Evolutionary conservation across 176 grass and related monocot genomes (phyloP).

Genomic region (Eragrostis nindensis): DNA sequence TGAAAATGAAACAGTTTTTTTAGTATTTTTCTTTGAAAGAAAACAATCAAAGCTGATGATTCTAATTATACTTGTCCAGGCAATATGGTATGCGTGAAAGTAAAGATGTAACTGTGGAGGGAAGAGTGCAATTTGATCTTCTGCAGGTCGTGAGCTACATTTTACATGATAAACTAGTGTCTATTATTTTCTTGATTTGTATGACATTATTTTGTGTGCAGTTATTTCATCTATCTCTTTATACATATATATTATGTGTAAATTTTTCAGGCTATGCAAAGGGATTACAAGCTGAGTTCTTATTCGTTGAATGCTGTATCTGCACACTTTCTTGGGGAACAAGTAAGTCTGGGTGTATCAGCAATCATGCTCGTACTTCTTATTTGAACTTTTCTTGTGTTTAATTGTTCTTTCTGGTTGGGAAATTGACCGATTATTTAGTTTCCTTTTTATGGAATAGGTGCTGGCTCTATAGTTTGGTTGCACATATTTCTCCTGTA

Average conservation of each 20-base stretch:
- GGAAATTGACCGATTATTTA: neutral
- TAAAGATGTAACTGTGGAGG: conserved; percentile 95
- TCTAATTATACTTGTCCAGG: conserved; percentile 52
- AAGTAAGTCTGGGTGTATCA: conserved; percentile 64
- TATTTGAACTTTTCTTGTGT: conserved; percentile 24
- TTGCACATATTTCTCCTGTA: neutral
- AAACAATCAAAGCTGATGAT: conserved; percentile 16
- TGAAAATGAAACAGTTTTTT: too few species aligned
- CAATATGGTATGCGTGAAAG: conserved; percentile 94
- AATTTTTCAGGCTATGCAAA: conserved; percentile 81
- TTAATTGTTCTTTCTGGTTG: conserved; percentile 1
- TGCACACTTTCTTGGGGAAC: conserved; percentile 93
- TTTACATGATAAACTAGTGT: conserved; percentile 12
- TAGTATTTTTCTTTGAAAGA: too few species aligned
- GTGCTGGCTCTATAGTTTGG: conserved; percentile 2
- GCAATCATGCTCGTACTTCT: neutral
- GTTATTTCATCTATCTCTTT: conserved; percentile 35
- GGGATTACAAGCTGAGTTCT: conserved; percentile 98
- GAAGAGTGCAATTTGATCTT: conserved; percentile 98
- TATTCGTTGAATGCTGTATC: conserved; percentile 99
- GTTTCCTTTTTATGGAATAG: neutral
- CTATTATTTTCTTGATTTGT: conserved; percentile 8
- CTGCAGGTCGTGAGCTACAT: conserved; percentile 73
- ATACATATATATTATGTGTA: conserved; percentile 36
- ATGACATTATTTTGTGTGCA: conserved; percentile 16